Percentiles rank a stretch among this genome's conserved stretches.
Conservation (phyloP, 345 rosid species). For the Toxicodendron radicans region DNA sequence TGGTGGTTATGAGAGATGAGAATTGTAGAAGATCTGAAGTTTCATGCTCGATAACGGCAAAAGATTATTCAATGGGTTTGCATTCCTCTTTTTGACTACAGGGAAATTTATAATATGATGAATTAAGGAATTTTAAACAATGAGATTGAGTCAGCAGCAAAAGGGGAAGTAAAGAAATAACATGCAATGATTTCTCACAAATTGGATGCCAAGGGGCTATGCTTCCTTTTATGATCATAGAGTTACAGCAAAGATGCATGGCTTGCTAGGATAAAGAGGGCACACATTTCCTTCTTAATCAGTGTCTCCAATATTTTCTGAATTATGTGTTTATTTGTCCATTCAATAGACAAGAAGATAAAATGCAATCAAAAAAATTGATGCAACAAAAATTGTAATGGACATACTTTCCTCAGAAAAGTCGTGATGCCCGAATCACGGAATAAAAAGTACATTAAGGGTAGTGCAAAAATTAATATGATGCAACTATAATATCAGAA, state of each 20-base stretch:
- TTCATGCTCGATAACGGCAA: not conserved
- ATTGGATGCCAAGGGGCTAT: not conserved
- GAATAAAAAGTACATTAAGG: not conserved
- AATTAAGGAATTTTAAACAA: not conserved
- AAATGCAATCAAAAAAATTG: not conserved
- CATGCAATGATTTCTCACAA: not conserved
- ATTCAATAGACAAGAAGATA: too few species aligned
- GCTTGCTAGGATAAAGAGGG: not conserved
- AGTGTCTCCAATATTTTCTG: not conserved
- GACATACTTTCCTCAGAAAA: not conserved
- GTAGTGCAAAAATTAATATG: not conserved
- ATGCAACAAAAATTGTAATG: not conserved
- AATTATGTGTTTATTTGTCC: too few species aligned
- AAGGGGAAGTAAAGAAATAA: not conserved
- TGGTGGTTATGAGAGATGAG: too few species aligned
- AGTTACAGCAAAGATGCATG: not conserved
- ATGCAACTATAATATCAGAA: not conserved
- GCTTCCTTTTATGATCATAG: not conserved
- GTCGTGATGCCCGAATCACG: not conserved
- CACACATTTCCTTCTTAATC: not conserved
- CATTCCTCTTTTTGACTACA: not conserved
- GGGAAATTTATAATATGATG: not conserved
- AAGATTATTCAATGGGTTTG: not conserved
- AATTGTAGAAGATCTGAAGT: too few species aligned
- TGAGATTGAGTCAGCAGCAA: not conserved